A percentile compares a stretch with the other conserved stretches of the same genome.
Evolutionary conservation across 2,329 filamentous ascomycete genomes (phyloP).

Genomic region (Pseudopyricularia cyperi): DNA sequence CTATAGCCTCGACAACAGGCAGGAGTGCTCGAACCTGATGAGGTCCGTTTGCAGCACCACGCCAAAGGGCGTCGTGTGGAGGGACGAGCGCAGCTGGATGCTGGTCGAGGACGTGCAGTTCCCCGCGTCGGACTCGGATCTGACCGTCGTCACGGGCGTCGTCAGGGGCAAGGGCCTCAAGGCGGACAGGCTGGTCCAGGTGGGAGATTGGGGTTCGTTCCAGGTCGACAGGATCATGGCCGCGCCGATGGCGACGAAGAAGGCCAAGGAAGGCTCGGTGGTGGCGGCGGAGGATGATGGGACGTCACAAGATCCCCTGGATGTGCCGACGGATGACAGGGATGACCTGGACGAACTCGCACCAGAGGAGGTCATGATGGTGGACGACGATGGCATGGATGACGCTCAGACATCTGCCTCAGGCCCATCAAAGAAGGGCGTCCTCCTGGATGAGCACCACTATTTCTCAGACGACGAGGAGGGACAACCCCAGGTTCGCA

Average conservation of each 20-base stretch:
- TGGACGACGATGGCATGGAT: constrained; percentile 44
- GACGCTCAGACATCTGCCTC: constrained; percentile 21
- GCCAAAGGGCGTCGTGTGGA: constrained; percentile 90
- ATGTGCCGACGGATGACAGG: constrained; percentile 61
- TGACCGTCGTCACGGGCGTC: constrained; percentile 68
- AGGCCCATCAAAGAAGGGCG: constrained; percentile 58
- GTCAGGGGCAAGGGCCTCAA: constrained; percentile 80
- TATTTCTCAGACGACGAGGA: constrained; percentile 89
- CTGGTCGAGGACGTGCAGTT: constrained; percentile 72
- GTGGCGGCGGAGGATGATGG: constrained; percentile 39
- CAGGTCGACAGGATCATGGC: constrained; percentile 82
- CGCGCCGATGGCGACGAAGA: constrained; percentile 51
- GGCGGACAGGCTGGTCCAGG: constrained; percentile 75
- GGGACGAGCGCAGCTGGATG: constrained; percentile 94
- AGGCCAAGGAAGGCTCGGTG: constrained; percentile 54
- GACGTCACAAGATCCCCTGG: constrained; percentile 45
- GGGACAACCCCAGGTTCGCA: constrained; percentile 47
- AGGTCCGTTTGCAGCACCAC: constrained; percentile 82
- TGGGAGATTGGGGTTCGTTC: constrained; percentile 89
- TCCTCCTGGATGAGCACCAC: constrained; percentile 90
- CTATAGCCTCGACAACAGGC: constrained; percentile 73
- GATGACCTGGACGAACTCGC: constrained; percentile 77
- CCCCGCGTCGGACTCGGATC: constrained; percentile 38
- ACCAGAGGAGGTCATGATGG: constrained; percentile 73
- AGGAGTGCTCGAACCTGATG: constrained; percentile 85